Evolutionary conservation across 1,139 yeast species (phyloP), one percentile per base, ranked within the genome.

Genomic region (Scheffersomyces insectosa): DNA sequence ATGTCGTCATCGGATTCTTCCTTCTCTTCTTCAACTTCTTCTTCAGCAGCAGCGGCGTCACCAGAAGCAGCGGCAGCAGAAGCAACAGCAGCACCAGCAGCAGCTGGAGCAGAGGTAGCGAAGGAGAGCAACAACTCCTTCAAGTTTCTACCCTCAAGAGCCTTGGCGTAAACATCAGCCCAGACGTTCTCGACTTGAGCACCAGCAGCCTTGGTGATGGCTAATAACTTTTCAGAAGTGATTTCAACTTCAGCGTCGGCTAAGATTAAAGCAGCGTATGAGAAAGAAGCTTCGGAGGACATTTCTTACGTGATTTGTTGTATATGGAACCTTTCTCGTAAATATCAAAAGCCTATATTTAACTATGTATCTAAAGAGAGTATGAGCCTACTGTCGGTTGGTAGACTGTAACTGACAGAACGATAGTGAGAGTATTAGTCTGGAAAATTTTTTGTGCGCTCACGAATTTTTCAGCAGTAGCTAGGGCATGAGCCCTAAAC

Each of bases 221-320:
- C 75, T 62, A 78, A 66, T 70, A 86, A 82, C 80, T 85, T 85
- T 72, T 84, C 90, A 59, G 90, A 62, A 54, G 86, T 75, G 77
- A 85, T 81, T 72, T 85, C 91, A 63, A 85, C 72, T 56, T 85
- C 93, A 64, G 93, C 79, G 67, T 86, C 95, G 59, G 93, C 88
- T 72, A 86, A 83, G 79, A 86, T 85, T 70, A 86, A 79, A 66
- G 93, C 89, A 67, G 95, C 93, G 85, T 85, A 86, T 56, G 93
- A 83, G 68, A 86, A 80, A 69, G 90, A 85, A 63, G 89, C 74
- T 83, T 86, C 91, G 68, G 82, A 76, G 69, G 93, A 85, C 89
- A 84, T 84, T 68, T 57, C 35, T 29, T 28, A 31, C 25, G 39
- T 40, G 39, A 35, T 40, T 25, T 39, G 38, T 25, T 12, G 36